phyloP scores from a whole-genome alignment of 2,329 filamentous ascomycete genomes.

The Fonsecaea pugnacius region DNA sequence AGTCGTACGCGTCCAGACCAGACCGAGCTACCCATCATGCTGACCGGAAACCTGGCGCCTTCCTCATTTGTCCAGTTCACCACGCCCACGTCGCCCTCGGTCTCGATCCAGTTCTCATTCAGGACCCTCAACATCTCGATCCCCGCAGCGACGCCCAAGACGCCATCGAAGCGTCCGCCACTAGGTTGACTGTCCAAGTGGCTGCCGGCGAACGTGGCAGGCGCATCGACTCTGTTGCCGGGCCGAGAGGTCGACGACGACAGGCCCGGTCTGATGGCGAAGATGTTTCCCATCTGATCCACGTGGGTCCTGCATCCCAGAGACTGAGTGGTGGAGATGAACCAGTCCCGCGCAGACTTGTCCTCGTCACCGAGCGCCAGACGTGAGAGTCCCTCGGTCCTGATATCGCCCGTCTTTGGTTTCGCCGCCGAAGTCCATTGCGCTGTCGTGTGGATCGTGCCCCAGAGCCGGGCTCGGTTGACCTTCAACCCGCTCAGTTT shows the following conservation, averaged over 20 bases:
- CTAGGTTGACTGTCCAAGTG: constrained; percentile 58
- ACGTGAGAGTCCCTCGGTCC: constrained; percentile 46
- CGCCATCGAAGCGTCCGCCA: constrained; percentile 74
- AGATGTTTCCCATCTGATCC: constrained; percentile 80
- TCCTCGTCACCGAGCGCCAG: constrained; percentile 74
- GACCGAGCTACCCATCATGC: constrained; percentile 75
- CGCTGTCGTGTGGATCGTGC: constrained; percentile 31
- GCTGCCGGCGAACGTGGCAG: constrained; percentile 43
- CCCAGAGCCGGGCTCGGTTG: constrained; percentile 28
- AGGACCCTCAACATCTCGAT: constrained; percentile 73
- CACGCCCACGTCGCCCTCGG: constrained; percentile 72
- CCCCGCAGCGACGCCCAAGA: constrained; percentile 73
- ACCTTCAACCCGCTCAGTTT: constrained; percentile 20
- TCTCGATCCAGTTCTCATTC: constrained; percentile 69
- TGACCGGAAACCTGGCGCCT: constrained; percentile 76
- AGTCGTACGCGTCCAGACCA: constrained; percentile 71
- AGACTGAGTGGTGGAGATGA: constrained; percentile 64
- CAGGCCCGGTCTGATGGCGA: constrained; percentile 70
- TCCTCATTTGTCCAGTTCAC: constrained; percentile 86
- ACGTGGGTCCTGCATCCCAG: constrained; percentile 70
- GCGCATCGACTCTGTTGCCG: constrained; percentile 49
- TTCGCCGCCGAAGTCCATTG: constrained; percentile 24
- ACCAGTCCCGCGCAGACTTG: constrained; percentile 75
- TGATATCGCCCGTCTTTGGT: constrained; percentile 22
- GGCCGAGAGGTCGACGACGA: constrained; percentile 30